These are phyloP conservation scores for Musa acuminata DNA, from an alignment of 176 grass and related monocot species.

Conservation along the genomic window DNA sequence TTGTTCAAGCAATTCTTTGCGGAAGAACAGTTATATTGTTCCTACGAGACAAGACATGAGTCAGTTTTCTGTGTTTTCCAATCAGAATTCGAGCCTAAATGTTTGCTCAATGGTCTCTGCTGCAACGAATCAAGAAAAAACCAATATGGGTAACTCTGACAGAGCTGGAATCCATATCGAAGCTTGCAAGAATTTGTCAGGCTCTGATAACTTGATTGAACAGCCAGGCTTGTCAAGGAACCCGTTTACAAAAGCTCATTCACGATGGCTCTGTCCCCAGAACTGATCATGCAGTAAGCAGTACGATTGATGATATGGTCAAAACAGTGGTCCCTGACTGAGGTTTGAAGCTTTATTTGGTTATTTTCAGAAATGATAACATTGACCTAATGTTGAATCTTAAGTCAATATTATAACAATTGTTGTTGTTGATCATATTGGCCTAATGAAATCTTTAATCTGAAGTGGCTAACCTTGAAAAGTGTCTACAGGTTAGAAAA, in stretches of 20 bases:
- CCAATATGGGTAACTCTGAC: background rate
- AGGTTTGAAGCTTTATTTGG: slow-evolving; percentile 4
- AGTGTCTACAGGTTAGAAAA: background rate
- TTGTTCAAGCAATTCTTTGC: background rate
- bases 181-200: background rate
- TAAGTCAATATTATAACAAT: no score
- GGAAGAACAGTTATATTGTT: background rate
- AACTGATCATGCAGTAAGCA: background rate
- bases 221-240: background rate
- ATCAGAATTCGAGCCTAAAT: background rate
- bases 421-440: no score
- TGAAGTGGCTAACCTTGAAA: background rate
- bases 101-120: background rate
- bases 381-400: no score
- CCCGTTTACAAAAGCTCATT: background rate
- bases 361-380: background rate
- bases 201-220: background rate
- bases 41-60: background rate
- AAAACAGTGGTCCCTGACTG: background rate
- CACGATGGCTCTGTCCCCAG: background rate
- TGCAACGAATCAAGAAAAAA: background rate
- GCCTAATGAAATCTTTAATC: no score
- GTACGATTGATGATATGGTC: background rate
- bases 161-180: background rate
- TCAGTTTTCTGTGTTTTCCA: background rate